These are phyloP conservation scores for Hemerocallis citrina DNA, from an alignment of 106 monocot genomes.

Conservation along the genomic window DNA sequence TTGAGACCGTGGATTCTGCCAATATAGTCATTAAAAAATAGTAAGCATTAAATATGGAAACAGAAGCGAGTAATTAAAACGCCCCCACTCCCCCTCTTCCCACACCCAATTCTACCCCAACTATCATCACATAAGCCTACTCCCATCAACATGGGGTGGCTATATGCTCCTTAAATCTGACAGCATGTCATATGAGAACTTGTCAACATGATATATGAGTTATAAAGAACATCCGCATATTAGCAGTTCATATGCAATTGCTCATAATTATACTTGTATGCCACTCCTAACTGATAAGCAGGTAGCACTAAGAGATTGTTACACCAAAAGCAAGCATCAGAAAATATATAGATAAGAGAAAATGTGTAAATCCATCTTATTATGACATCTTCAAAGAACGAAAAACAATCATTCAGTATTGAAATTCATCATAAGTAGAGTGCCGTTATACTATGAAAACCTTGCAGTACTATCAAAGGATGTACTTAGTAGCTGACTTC, in stretches of 20 bases:
- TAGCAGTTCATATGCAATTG: not conserved
- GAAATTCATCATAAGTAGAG: not conserved
- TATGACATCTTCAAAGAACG: not conserved
- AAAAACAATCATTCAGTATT: not conserved
- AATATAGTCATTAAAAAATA: constrained; percentile 1
- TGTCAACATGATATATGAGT: not conserved
- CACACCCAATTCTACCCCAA: too few relatives aligned
- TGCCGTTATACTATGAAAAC: constrained; percentile 25
- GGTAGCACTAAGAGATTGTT: not conserved
- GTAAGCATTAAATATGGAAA: not conserved
- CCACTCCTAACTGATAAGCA: not conserved
- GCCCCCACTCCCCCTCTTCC: not conserved
- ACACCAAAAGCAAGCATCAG: not conserved
- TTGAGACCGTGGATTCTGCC: constrained; percentile 93
- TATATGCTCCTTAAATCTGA: too few relatives aligned
- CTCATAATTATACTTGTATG: not conserved
- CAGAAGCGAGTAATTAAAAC: not conserved
- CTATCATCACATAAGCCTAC: not conserved
- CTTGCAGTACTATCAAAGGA: constrained; percentile 98
- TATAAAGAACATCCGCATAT: not conserved
- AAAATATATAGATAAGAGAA: not conserved
- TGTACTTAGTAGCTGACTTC: constrained; percentile 85
- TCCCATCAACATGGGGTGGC: too few relatives aligned
- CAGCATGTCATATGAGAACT: too few relatives aligned
- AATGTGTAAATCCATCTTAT: not conserved